Evolutionary conservation across 2,329 filamentous ascomycete species (phyloP).

Genomic region (Reticulascus tulasneorum): DNA sequence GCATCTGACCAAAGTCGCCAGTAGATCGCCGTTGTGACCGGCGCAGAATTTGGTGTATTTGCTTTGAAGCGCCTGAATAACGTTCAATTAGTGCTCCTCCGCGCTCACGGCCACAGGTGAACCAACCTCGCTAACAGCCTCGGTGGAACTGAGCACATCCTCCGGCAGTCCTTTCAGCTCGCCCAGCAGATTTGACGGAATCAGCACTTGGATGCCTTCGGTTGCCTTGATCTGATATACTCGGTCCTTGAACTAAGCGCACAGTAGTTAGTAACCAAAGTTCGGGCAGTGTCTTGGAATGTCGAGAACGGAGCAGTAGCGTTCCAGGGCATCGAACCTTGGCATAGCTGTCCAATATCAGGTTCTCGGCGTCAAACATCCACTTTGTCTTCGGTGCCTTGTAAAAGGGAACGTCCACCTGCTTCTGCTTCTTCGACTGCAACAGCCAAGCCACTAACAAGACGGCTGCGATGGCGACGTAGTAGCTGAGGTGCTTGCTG

Average conservation of each 20-base stretch:
- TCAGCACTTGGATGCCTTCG: constrained; percentile 44
- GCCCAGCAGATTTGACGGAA: constrained; percentile 39
- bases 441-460: constrained; percentile 35
- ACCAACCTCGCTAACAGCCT: constrained; percentile 43
- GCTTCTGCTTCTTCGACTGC: constrained; percentile 25
- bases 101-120: not conserved
- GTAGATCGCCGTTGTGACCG: constrained; percentile 40
- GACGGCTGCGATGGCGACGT: constrained; percentile 32
- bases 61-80: constrained; percentile 45
- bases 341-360: constrained; percentile 45
- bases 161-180: constrained; percentile 47
- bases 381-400: constrained; percentile 45
- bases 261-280: constrained; percentile 8
- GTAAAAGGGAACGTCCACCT: constrained; percentile 40
- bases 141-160: constrained; percentile 43
- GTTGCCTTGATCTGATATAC: constrained; percentile 49
- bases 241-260: constrained; percentile 44
- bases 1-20: constrained; percentile 40
- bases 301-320: not conserved
- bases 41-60: constrained; percentile 48
- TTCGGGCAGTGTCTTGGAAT: too few species aligned
- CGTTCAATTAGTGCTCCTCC: constrained; percentile 1
- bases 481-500: constrained; percentile 33
- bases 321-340: constrained; percentile 30
- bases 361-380: constrained; percentile 45